Base-by-base conservation (phyloP, 225 moss, liverwort and hornwort species). In the Polytrichum formosum region DNA sequence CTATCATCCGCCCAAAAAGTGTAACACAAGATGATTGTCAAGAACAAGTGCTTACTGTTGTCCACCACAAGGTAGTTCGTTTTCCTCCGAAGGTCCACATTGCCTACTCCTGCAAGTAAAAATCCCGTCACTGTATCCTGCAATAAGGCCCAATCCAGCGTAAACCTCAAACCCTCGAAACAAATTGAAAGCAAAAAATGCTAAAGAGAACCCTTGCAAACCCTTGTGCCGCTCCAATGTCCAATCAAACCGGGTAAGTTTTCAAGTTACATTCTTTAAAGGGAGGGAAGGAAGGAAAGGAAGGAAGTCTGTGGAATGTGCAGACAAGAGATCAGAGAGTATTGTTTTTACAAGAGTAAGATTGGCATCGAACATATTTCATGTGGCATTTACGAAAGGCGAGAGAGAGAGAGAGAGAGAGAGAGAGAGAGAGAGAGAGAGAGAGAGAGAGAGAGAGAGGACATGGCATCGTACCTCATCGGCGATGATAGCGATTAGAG, bases 101-200 rank as follows among this genome's bases (percentile, higher is more conserved):
- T 96, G 64, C 96, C 96, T 28, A 96, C 91, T 87, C 93, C 96
- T 73, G 91, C 96, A 22, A 93, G 82, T 64, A 96, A 78, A 78
- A 96, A 96, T 58, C 96, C 96, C 53, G 96, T 93, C 73, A 96
- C 93, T 46, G 93, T 93, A 75, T 96, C 96, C 93, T 95, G 92
- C 81, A 74, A 78, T 71, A 19, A 69, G 63, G 68, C 28, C 63
- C 80, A 73, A 58, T 68, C 46, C 54, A 7, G 56, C 54, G 46
- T 46, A 16, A 46, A 46, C 13, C 53, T 54, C 55, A 18, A 73
- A 28, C 53, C 27, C 65, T 53, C 4, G 46, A 1, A 4, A 46
- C 10, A 46, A 46, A 46, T 46, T 46, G 46, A 13, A 10, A 10
- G 46, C 16, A 46, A 46, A 9, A 46, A 46, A 2, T 46, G 46